A percentile compares a stretch with the other conserved stretches of the same genome.
phyloP scores from a whole-genome alignment of 2,329 filamentous ascomycete genomes.

The Curvularia spicifera region DNA sequence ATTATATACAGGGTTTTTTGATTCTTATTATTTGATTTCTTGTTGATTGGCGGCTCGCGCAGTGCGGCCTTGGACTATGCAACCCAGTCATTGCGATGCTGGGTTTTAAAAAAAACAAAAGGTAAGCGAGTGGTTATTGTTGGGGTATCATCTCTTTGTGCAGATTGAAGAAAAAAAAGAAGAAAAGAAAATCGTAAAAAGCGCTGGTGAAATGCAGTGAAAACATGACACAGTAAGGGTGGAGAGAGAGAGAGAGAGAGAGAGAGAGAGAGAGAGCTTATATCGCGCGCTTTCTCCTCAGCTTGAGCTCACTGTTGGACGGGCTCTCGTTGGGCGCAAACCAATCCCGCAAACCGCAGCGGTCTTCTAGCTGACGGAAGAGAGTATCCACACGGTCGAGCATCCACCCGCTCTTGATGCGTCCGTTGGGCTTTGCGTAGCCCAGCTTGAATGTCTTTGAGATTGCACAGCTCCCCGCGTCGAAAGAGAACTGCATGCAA shows the following conservation, averaged over 20 bases:
- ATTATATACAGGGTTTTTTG: neutral
- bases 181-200: conserved; percentile 4
- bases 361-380: conserved; percentile 40
- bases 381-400: conserved; percentile 44
- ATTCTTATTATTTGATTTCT: conserved; percentile 1
- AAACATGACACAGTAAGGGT: neutral
- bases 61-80: conserved; percentile 5
- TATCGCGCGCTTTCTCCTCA: conserved; percentile 12
- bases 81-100: neutral
- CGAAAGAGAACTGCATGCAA: conserved; percentile 47
- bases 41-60: neutral
- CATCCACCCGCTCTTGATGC: conserved; percentile 46
- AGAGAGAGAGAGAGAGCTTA: neutral
- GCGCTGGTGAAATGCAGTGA: neutral
- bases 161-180: neutral
- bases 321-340: conserved; percentile 35
- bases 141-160: conserved; percentile 17
- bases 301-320: conserved; percentile 23
- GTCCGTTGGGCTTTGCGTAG: conserved; percentile 38
- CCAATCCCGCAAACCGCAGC: conserved; percentile 45
- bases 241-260: too few relatives aligned
- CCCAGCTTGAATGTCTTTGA: conserved; percentile 42
- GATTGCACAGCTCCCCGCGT: conserved; percentile 41
- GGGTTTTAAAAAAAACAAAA: neutral
- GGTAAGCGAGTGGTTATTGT: conserved; percentile 17